Evolutionary conservation across 2,329 filamentous ascomycete genomes (phyloP), one percentile per base, ranked within the genome.

Genomic region (Pseudocercospora musae): DNA sequence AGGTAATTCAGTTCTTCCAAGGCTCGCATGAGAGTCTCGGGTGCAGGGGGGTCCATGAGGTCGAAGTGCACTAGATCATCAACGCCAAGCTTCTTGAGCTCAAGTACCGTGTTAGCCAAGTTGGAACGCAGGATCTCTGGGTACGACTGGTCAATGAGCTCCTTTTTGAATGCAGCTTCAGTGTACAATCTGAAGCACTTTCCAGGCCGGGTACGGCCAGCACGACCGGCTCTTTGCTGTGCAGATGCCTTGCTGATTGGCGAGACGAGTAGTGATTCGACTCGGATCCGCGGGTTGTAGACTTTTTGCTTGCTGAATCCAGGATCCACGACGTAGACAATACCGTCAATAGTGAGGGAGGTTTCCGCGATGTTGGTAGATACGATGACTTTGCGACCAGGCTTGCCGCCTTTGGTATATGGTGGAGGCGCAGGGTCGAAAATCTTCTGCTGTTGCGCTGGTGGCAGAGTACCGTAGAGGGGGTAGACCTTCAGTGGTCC

Each of bases 281-380:
- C 93, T 77, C 95, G 88, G 71, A 96, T 96, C 64, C 95, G 88
- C 21, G 95, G 94, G 77, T 99, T 98, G 82, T 98, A 99, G 66
- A 98, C 95, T 79, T 98, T 99, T 74, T 99, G 95, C 81, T 99
- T 99, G 80, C 92, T 96, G 81, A 99, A 99, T 37, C 95, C 95
- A 1, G 95, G 94, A 73, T 99, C 95, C n/a, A 99, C 94, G 33
- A 99, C 95, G 73, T 97, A 99, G 37, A 99, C 95, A 67, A 99
- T 99, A 75, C 95, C 95, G 74, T 99, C 95, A 64, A 99, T 99
- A 52, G 95, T 99, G 78, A 99, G 86, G 72, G 89, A 94, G 0
- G 95, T 99, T 81, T 99, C 95, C 49, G 95, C 95, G 77, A 99
- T 99, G 78, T 99, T 99, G 68, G 95, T 99, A 9, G 93, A 91